Evolutionary conservation across 2,329 filamentous ascomycete species (phyloP), one percentile per base, ranked within the genome.

Genomic region (Erysiphe pulchra): DNA sequence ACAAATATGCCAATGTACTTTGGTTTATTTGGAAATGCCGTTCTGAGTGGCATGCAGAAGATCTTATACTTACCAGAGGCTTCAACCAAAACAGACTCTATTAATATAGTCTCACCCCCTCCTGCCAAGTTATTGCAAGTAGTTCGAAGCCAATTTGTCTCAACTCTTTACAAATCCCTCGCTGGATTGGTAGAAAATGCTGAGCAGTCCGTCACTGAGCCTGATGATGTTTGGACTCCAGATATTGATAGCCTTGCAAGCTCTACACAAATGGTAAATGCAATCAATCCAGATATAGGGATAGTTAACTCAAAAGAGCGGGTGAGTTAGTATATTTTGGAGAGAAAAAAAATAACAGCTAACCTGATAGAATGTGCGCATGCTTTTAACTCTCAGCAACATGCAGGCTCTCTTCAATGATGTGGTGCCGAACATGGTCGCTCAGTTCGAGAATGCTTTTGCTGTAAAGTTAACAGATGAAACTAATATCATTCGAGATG

Each of bases 181-280:
- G 92, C 83, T 54, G 90, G 87, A 18, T 87, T 98, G 75, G 85
- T 98, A 1, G 90, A 95, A 62, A 95, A 93, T 60, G 87, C 90
- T 2, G 85, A 95, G 62, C 75, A 75, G 47, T 71, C 77, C 2
- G 60, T 75, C 13, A 73, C 76, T 52, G 75, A 73, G 52, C 64
- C 72, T 30, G 56, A 58, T 32, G 56, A 58, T 47, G 57, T 59
- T 24, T 60, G 56, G 57, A 57, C 56, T 3, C 53, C 51, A 9
- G 55, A 59, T 45, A 53, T 44, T 28, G 54, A 58, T 50, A 56
- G 56, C 12, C 47, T 58, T 18, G 53, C 54, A 47, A 58, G 51
- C 47, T 58, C 54, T 45, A 52, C 54, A 43, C 54, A 53, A 41
- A 54, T 50, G 42, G 49, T 56, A 12, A 52, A 54, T 28, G 59